phyloP scores from a whole-genome alignment of 306 rosid genomes.

The Trichosanthes cucumerina region DNA sequence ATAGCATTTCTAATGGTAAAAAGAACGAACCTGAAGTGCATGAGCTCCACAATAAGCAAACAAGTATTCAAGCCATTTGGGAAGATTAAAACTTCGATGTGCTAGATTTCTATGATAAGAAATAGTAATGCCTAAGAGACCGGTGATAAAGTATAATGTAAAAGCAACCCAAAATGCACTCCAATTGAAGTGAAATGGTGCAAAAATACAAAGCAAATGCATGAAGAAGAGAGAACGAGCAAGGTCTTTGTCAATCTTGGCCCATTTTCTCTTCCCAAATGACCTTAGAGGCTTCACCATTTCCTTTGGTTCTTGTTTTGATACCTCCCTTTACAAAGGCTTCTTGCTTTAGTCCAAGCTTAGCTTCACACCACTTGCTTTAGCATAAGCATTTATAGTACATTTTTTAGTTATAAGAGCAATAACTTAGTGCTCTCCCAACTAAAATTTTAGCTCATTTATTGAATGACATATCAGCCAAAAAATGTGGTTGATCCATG shows the following conservation, averaged over 20 bases:
- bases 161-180: conserved; percentile 43
- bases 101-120: conserved; percentile 81
- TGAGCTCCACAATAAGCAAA: conserved; percentile 73
- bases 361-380: background rate
- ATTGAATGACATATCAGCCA: background rate
- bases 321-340: background rate
- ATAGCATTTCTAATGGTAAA: no score
- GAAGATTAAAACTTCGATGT: conserved; percentile 42
- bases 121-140: conserved; percentile 54
- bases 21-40: conserved; percentile 53
- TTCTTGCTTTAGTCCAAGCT: background rate
- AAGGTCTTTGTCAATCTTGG: conserved; percentile 26
- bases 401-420: no score
- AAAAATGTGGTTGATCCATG: background rate
- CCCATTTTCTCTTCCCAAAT: background rate
- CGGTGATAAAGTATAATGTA: conserved; percentile 47
- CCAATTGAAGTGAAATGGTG: conserved; percentile 69
- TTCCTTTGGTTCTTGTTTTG: background rate
- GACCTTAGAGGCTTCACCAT: background rate
- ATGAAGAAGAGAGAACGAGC: conserved; percentile 38
- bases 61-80: conserved; percentile 70
- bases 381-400: background rate
- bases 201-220: conserved; percentile 53
- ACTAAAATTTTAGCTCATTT: background rate
- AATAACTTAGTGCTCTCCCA: background rate